Evolutionary conservation across 805 yeast genomes (phyloP).

Genomic region (Barnettozyma siamensis): DNA sequence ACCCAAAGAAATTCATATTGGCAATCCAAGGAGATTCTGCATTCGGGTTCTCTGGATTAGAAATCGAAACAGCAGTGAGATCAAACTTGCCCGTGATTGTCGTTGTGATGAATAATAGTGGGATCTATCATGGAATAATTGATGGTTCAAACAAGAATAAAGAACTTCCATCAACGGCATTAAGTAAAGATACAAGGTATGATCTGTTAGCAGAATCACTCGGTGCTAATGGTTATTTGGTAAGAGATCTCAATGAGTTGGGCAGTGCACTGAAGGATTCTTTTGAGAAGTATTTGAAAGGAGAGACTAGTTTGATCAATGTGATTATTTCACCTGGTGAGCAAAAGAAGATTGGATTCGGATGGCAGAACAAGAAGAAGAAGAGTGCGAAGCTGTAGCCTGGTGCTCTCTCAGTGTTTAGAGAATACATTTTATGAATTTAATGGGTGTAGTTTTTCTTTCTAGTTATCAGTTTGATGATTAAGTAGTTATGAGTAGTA

Average conservation of each 20-base stretch:
- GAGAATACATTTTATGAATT: too few species aligned
- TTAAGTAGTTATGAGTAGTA: too few species aligned
- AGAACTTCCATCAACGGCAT: conserved; percentile 51
- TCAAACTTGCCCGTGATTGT: conserved; percentile 47
- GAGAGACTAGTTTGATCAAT: conserved; percentile 44
- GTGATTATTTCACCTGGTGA: conserved; percentile 58
- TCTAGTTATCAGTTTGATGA: too few species aligned
- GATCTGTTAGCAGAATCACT: conserved; percentile 49
- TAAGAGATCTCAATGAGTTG: conserved; percentile 37
- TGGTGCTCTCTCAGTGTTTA: too few species aligned
- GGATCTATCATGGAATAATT: conserved; percentile 65
- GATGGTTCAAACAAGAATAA: conserved; percentile 16
- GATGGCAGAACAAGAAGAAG: conserved; percentile 56
- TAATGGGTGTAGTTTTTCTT: too few species aligned
- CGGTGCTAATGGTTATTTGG: conserved; percentile 51
- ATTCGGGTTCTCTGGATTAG: conserved; percentile 69
- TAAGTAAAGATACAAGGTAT: conserved; percentile 50
- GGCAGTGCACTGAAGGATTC: conserved; percentile 30
- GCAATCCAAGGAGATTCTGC: conserved; percentile 76
- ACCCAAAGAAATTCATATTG: conserved; percentile 40
- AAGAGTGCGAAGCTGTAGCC: conserved; percentile 14
- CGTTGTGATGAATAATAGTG: conserved; percentile 67
- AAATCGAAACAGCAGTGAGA: conserved; percentile 63
- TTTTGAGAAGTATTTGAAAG: conserved; percentile 24
- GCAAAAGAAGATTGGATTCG: conserved; percentile 51